Evolutionary conservation across 2,329 filamentous ascomycete species (phyloP), one percentile per base, ranked within the genome.

Genomic region (Penicillium frequentans): DNA sequence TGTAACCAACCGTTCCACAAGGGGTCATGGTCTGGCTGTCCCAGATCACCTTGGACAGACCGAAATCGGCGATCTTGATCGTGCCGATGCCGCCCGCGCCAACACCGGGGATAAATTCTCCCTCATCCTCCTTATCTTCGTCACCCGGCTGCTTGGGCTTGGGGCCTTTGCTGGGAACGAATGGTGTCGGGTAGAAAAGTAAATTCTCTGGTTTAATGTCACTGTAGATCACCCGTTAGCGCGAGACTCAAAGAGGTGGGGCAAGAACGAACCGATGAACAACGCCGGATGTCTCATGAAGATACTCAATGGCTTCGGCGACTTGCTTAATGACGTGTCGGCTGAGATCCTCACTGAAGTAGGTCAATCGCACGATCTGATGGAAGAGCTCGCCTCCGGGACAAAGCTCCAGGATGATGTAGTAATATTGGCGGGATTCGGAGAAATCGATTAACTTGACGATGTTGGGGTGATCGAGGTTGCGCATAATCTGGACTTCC

Each of bases 1-100:
- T 98, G 77, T 99, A 99, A 44, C 95, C 95, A 56, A 98, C 95
- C 0, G 95, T 99, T 56, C 95, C 95, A 74, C 95, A 99, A n/a
- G 95, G 95, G 3, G 95, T 99, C 91, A 97, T 98, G 10, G 95
- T 99, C 72, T 96, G 90, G 66, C 87, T 95, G 68, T 98, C 95
- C 95, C 95, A 99, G 16, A 99, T 91, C 64, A 99, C 90, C 78
- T 99, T 99, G 62, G 93, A 97, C 10, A 99, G 82, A 53, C 95
- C 95, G 72, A 99, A 99, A 71, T 99, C 95, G 71, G 95, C 95
- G 74, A 99, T 93, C 81, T 99, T 98, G 79, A 99, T 96, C 62
- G 84, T 81, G 31, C 95, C 95, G 61, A 99, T 99, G 42, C 93
- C 95, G 56, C 95, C 95, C 1, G 90, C 83, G 43, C 95, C 95